phyloP scores from a whole-genome alignment of 1,284 basidiomycete genomes.

The Salmacisia buchloeana region DNA sequence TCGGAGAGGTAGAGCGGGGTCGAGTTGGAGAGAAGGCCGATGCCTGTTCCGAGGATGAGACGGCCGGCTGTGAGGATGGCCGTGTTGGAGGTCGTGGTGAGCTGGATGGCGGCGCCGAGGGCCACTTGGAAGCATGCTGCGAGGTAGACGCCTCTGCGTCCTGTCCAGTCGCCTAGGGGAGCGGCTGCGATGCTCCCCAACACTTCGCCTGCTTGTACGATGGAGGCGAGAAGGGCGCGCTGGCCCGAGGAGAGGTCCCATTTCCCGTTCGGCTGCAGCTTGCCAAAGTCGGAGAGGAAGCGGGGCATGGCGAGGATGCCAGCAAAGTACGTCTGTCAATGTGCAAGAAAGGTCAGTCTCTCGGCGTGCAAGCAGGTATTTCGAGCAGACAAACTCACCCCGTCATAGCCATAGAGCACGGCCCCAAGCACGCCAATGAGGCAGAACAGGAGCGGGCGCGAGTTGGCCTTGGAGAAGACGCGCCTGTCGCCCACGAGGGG shows the following conservation, averaged over 20 bases:
- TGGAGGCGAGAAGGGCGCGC: conserved; percentile 48
- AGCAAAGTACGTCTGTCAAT: conserved; percentile 47
- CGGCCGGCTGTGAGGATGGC: conserved; percentile 53
- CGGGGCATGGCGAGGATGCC: conserved; percentile 50
- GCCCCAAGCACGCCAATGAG: conserved; percentile 42
- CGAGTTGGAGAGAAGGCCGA: conserved; percentile 52
- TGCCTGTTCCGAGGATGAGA: conserved; percentile 52
- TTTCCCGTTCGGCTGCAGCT: conserved; percentile 22
- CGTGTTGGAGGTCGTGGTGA: conserved; percentile 47
- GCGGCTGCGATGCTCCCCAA: conserved; percentile 52
- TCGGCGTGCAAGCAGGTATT: neutral
- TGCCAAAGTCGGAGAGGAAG: conserved; percentile 44
- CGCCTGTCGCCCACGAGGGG: conserved; percentile 29
- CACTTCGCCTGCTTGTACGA: conserved; percentile 55
- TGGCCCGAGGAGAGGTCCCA: conserved; percentile 36
- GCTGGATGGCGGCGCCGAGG: conserved; percentile 52
- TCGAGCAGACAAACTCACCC: conserved; percentile 24
- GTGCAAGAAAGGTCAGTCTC: conserved; percentile 9
- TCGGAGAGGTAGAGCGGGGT: conserved; percentile 53
- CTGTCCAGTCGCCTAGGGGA: conserved; percentile 52
- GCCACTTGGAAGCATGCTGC: conserved; percentile 48
- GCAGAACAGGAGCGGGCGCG: conserved; percentile 47
- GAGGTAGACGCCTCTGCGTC: conserved; percentile 52
- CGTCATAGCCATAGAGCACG: conserved; percentile 50
- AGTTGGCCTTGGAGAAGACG: conserved; percentile 43